A percentile compares a stretch with the other conserved stretches of the same genome.
Conservation (phyloP, 345 rosid genomes). For the Moricandia moricandioides region DNA sequence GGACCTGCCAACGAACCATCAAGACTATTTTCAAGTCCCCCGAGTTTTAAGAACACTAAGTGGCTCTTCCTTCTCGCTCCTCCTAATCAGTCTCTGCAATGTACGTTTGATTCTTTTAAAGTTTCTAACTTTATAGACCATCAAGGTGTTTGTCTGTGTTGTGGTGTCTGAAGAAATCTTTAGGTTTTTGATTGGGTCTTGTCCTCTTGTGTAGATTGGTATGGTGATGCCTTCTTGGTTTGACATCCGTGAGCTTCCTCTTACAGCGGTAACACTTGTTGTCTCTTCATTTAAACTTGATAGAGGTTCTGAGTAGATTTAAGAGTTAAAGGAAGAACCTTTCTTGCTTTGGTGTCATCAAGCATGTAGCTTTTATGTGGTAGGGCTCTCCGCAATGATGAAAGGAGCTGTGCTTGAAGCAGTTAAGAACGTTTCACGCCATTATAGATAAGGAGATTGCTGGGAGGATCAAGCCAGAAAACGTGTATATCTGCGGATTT, state of each 20-base stretch:
- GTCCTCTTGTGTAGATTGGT: slow-evolving; percentile 56
- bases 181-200: background rate
- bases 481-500: slow-evolving; percentile 72
- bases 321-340: background rate
- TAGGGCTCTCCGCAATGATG: slow-evolving; percentile 76
- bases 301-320: background rate
- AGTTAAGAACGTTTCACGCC: slow-evolving; percentile 67
- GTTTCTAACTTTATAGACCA: background rate
- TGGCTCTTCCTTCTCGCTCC: slow-evolving; percentile 97
- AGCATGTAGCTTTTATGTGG: background rate
- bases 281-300: background rate
- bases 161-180: background rate
- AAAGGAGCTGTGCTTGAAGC: slow-evolving; percentile 62
- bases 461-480: slow-evolving; percentile 56
- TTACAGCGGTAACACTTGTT: slow-evolving; percentile 58
- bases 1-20: slow-evolving; percentile 91
- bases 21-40: slow-evolving; percentile 60
- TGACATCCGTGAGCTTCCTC: slow-evolving; percentile 82
- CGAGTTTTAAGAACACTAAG: slow-evolving; percentile 51
- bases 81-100: slow-evolving; percentile 62
- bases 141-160: background rate
- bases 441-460: slow-evolving; percentile 75
- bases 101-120: background rate
- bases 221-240: slow-evolving; percentile 94
- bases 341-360: background rate